Evolutionary conservation across 306 rosid genomes (phyloP).

Genomic region (Oemleria cerasiformis): DNA sequence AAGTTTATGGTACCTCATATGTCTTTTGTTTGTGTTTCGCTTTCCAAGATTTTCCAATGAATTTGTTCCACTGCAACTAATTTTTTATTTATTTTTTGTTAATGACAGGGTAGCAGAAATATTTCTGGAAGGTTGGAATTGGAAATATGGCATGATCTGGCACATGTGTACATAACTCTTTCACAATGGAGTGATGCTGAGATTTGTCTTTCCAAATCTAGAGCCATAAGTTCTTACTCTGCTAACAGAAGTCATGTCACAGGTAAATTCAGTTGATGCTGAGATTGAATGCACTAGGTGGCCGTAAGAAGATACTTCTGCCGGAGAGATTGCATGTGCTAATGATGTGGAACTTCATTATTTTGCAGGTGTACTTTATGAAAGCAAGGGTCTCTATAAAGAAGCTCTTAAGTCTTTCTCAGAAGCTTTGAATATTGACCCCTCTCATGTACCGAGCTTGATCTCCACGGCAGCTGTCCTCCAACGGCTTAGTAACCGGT

Average conservation of each 20-base stretch:
- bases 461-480: conserved; percentile 60
- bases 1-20: not conserved
- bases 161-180: conserved; percentile 58
- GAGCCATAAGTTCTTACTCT: conserved; percentile 51
- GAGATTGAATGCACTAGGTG: too few relatives aligned
- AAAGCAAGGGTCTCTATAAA: conserved; percentile 62
- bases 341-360: conserved; percentile 3
- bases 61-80: not conserved
- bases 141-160: conserved; percentile 87
- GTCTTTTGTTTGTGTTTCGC: not conserved
- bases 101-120: conserved; percentile 53
- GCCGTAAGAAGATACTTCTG: too few relatives aligned
- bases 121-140: conserved; percentile 55
- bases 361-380: conserved; percentile 54
- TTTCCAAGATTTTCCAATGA: not conserved
- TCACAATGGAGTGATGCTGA: conserved; percentile 77
- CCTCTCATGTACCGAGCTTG: conserved; percentile 67
- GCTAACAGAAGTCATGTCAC: conserved; percentile 65
- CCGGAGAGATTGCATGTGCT: not conserved
- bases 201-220: conserved; percentile 74
- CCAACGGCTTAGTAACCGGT: conserved; percentile 28
- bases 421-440: conserved; percentile 62
- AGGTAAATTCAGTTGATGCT: conserved; percentile 37
- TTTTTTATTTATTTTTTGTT: not conserved
- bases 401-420: conserved; percentile 62